phyloP scores from a whole-genome alignment of 1,284 basidiomycete species.

The Ustilago curta region DNA sequence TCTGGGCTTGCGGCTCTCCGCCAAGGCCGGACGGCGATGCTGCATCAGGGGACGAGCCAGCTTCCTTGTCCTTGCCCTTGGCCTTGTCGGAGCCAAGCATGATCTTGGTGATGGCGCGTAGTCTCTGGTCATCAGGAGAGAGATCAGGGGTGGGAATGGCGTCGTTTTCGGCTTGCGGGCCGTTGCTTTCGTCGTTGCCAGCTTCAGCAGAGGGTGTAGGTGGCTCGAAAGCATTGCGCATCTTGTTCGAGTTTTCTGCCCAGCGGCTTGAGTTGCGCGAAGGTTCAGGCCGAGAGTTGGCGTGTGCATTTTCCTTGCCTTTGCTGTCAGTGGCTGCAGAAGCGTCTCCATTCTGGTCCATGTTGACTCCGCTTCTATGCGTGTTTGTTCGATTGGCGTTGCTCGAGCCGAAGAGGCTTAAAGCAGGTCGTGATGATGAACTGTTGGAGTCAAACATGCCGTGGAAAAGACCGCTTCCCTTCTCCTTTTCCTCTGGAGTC shows the following conservation, averaged over 20 bases:
- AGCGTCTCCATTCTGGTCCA: conserved; percentile 28
- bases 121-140: conserved; percentile 36
- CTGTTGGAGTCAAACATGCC: conserved; percentile 26
- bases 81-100: conserved; percentile 43
- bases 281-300: conserved; percentile 8
- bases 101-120: conserved; percentile 55
- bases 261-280: conserved; percentile 29
- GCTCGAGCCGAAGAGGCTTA: conserved; percentile 36
- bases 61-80: conserved; percentile 21
- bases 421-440: conserved; percentile 21
- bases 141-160: conserved; percentile 42
- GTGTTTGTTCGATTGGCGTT: conserved; percentile 14
- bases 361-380: conserved; percentile 4
- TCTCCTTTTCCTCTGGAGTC: conserved; percentile 20
- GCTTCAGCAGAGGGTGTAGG: conserved; percentile 32
- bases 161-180: conserved; percentile 16
- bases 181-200: neutral
- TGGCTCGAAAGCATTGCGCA: conserved; percentile 50
- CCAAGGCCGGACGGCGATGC: conserved; percentile 9
- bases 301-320: conserved; percentile 14
- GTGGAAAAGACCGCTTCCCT: conserved; percentile 20
- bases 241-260: conserved; percentile 46
- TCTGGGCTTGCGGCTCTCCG: conserved; percentile 26
- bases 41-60: conserved; percentile 16
- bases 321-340: conserved; percentile 12